Conservation (phyloP, 2,329 filamentous ascomycete species). For the Leptographium procerum region DNA sequence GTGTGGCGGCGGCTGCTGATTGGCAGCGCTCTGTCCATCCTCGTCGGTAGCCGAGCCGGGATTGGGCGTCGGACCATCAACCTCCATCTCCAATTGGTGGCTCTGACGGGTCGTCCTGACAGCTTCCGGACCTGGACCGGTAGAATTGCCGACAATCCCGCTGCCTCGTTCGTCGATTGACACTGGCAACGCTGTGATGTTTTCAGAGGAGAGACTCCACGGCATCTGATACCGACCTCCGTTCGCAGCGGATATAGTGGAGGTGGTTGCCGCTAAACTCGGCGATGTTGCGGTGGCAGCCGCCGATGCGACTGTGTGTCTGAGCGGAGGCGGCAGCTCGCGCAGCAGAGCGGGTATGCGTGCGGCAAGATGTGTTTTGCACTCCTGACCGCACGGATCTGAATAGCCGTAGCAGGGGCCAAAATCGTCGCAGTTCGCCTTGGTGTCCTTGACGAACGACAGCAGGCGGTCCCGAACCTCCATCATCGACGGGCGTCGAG, state of each 20-base stretch:
- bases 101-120: too few species aligned
- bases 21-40: neutral
- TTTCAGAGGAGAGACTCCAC: too few species aligned
- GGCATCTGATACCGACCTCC: too few species aligned
- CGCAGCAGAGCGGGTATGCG: conserved; percentile 21
- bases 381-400: conserved; percentile 55
- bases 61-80: too few species aligned
- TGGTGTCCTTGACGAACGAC: conserved; percentile 55
- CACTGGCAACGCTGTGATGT: neutral
- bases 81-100: too few species aligned
- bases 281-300: too few species aligned
- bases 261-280: too few species aligned
- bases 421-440: conserved; percentile 47
- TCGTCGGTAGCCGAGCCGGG: too few species aligned
- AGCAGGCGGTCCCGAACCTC: conserved; percentile 45
- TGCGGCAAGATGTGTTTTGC: conserved; percentile 45
- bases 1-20: neutral
- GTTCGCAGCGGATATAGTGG: too few species aligned
- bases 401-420: conserved; percentile 54
- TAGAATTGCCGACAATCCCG: neutral
- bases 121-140: neutral
- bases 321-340: conserved; percentile 9
- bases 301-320: neutral
- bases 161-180: neutral
- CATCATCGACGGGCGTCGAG: conserved; percentile 41